A percentile compares a stretch with the other conserved stretches of the same genome.
These are phyloP conservation scores for Colletotrichum echinochloae DNA, from an alignment of 2,329 filamentous ascomycete genomes.

Conservation along the genomic window DNA sequence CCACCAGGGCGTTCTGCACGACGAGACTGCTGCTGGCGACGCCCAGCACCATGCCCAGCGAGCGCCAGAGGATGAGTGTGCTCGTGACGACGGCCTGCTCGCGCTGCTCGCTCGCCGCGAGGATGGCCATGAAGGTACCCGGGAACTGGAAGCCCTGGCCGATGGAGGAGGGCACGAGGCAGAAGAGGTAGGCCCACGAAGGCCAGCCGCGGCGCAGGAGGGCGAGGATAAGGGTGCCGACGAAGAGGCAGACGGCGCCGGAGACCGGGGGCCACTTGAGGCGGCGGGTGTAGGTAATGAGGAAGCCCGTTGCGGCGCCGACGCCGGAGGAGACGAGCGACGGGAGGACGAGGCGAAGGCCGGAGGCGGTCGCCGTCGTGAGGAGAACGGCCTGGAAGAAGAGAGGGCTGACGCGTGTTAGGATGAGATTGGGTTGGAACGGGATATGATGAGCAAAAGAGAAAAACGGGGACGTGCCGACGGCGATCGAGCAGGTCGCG, in stretches of 20 bases:
- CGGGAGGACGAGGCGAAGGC: slow-evolving; percentile 77
- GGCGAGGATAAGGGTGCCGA: slow-evolving; percentile 64
- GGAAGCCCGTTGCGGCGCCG: slow-evolving; percentile 70
- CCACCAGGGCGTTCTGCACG: slow-evolving; percentile 76
- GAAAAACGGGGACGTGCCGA: neutral
- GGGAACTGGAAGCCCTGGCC: slow-evolving; percentile 76
- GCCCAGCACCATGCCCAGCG: slow-evolving; percentile 79
- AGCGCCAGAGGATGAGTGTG: slow-evolving; percentile 78
- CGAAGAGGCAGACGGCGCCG: slow-evolving; percentile 61
- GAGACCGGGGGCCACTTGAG: slow-evolving; percentile 70
- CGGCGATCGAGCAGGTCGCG: no score
- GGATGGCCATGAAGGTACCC: slow-evolving; percentile 71
- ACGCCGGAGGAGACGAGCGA: slow-evolving; percentile 66
- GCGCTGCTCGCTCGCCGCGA: slow-evolving; percentile 68
- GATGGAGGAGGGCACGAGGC: slow-evolving; percentile 66
- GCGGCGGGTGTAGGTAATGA: slow-evolving; percentile 69
- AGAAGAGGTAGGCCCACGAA: slow-evolving; percentile 64
- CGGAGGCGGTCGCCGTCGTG: slow-evolving; percentile 76
- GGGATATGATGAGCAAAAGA: neutral
- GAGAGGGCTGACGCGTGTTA: slow-evolving; percentile 64
- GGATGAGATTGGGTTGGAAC: neutral
- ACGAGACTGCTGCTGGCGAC: slow-evolving; percentile 78
- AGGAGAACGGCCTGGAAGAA: slow-evolving; percentile 83
- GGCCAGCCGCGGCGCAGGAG: slow-evolving; percentile 64
- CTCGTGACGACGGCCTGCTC: slow-evolving; percentile 78